Evolutionary conservation across 2,329 filamentous ascomycete species (phyloP).

Genomic region (Cladosporium sp.): DNA sequence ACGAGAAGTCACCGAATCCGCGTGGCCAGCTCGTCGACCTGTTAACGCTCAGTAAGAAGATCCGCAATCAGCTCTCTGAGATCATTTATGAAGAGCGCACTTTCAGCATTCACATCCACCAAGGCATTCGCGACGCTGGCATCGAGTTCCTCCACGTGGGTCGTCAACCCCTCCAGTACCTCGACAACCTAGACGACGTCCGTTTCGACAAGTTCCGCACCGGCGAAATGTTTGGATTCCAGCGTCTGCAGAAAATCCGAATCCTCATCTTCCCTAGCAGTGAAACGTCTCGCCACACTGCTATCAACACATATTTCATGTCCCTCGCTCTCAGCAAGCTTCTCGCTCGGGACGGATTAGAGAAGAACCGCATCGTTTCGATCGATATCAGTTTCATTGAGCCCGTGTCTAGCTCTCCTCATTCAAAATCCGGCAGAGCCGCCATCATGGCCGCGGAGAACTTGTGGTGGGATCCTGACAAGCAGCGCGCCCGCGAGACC

Average conservation of each 20-base stretch:
- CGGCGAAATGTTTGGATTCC: conserved; percentile 23
- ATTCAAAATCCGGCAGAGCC: neutral
- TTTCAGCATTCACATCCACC: conserved; percentile 27
- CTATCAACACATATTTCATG: conserved; percentile 28
- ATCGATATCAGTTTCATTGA: conserved; percentile 21
- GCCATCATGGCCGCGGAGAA: conserved; percentile 14
- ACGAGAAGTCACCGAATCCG: conserved; percentile 4
- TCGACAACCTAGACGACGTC: conserved; percentile 16
- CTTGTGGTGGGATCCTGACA: conserved; percentile 22
- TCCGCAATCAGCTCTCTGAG: conserved; percentile 18
- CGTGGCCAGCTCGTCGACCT: conserved; percentile 16
- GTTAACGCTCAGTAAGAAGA: conserved; percentile 21
- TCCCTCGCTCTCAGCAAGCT: conserved; percentile 21
- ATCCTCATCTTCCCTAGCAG: conserved; percentile 21
- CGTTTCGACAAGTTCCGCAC: conserved; percentile 24
- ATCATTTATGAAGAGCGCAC: conserved; percentile 26
- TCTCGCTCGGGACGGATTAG: conserved; percentile 16
- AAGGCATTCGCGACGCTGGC: conserved; percentile 22
- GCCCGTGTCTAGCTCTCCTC: neutral
- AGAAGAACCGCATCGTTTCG: conserved; percentile 18
- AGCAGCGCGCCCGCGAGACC: conserved; percentile 17
- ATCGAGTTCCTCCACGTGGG: conserved; percentile 28
- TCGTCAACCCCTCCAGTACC: conserved; percentile 27
- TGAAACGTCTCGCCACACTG: conserved; percentile 14
- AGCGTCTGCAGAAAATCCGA: conserved; percentile 24